Conservation (phyloP, 148 eudicot species). For the Chenopodium berlandieri region DNA sequence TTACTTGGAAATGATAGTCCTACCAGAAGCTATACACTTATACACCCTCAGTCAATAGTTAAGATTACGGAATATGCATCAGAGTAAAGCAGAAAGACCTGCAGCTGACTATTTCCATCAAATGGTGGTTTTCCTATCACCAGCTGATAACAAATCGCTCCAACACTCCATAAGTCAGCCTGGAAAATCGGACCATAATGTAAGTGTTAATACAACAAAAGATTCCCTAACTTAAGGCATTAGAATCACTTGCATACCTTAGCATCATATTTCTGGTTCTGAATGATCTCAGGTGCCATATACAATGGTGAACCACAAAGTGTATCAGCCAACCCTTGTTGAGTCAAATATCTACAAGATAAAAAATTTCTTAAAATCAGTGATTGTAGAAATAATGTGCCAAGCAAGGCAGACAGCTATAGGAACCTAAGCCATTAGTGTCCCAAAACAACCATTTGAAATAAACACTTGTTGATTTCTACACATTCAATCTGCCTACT, state of each 20-base stretch:
- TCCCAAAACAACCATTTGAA: background rate
- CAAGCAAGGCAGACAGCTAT: constrained; percentile 1
- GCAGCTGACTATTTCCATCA: constrained; percentile 40
- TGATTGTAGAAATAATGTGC: background rate
- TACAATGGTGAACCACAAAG: constrained; percentile 57
- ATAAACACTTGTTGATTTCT: background rate
- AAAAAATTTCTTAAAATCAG: constrained; percentile 10
- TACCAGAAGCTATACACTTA: background rate
- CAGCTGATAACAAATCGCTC: constrained; percentile 49
- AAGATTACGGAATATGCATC: constrained; percentile 1
- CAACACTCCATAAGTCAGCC: constrained; percentile 65
- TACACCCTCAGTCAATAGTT: background rate
- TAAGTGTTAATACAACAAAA: background rate
- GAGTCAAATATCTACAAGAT: constrained; percentile 44
- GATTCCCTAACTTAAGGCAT: constrained; percentile 1
- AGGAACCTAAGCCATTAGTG: background rate
- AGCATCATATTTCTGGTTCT: constrained; percentile 51
- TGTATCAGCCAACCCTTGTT: constrained; percentile 51
- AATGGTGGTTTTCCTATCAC: constrained; percentile 52
- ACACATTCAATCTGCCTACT: background rate
- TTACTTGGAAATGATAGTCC: background rate
- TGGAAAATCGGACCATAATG: constrained; percentile 16
- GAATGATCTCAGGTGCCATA: constrained; percentile 59
- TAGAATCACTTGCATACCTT: constrained; percentile 34
- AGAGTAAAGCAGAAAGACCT: constrained; percentile 23